Evolutionary conservation across 345 rosid species (phyloP), one percentile per base, ranked within the genome.

Genomic region (Citrus unshiu): DNA sequence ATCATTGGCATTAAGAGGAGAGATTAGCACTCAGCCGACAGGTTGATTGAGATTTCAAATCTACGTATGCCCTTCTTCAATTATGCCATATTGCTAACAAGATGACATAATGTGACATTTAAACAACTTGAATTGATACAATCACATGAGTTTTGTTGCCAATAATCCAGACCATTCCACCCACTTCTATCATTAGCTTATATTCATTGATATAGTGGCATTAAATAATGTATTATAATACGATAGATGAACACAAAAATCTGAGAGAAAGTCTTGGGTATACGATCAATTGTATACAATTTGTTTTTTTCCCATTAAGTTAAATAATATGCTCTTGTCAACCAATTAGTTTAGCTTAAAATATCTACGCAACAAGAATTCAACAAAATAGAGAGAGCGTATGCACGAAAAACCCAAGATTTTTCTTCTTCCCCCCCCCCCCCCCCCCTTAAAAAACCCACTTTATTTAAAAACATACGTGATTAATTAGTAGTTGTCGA

Each of bases 121-220:
- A 27, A 79, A 69, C 85, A 2, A 77, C 85, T 68, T 57, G 83
- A 73, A 76, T 80, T 54, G 81, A 77, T 83, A 5, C 43, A 61
- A 49, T 62, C 76, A 72, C 83, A 77, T 24, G 79, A 73, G 16
- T 72, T 54, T 9, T 68, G 37, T 54, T 61, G 54, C 32, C 34
- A n/a, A 76, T 34, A 32, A 76, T 76, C 72, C 63, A 54, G 37
- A 71, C 21, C 54, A 9, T 19, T 21, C 24, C 73, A 29, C 74
- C 59, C 35, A 25, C 72, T 46, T 8, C 25, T 66, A 35, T 66
- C 62, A 59, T 34, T 66, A 54, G 58, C 58, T 19, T 54, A 54
- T 29, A 63, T 2, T 19, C 46, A 35, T 18, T 32, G 4, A 18
- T 16, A 21, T 66, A 34, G 9, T 7, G 18, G 27, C 7, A n/a